Evolutionary conservation across 768 basidiomycete species (phyloP), one percentile per base, ranked within the genome.

Genomic region (Tricholoma furcatifolium): DNA sequence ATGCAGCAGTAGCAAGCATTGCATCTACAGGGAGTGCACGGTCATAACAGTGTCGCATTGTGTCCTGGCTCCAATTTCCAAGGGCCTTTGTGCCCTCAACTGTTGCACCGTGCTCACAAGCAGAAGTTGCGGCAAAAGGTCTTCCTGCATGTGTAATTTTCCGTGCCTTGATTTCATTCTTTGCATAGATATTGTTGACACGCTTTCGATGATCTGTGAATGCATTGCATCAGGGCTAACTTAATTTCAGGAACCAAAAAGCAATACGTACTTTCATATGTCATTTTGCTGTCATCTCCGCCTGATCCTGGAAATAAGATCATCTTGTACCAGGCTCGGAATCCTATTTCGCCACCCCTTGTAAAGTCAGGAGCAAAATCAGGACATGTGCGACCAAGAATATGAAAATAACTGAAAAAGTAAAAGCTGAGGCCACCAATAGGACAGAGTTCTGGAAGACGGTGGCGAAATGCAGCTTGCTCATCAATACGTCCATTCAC

Each of bases 111-210:
- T n/a, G n/a, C n/a, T n/a, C n/a, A n/a, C n/a, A n/a, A n/a, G n/a
- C n/a, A n/a, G n/a, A n/a, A n/a, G n/a, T n/a, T n/a, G 66, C 69
- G 2, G 61, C 59, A 47, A 50, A 68, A 23, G 43, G 38, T 12
- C 30, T 11, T 17, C 49, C 54, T 5, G 43, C 44, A 50, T 55
- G 54, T 7, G 54, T 55, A 3, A 55, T 36, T 31, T 55, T 55
- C n/a, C n/a, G n/a, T n/a, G n/a, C n/a, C n/a, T n/a, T n/a, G n/a
- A n/a, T n/a, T n/a, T n/a, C n/a, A n/a, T n/a, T n/a, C n/a, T n/a
- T n/a, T n/a, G n/a, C n/a, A n/a, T n/a, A n/a, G n/a, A n/a, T n/a
- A n/a, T n/a, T n/a, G n/a, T n/a, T n/a, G n/a, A n/a, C n/a, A n/a
- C n/a, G n/a, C n/a, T n/a, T n/a, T n/a, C n/a, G n/a, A 17, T 39